Conservation (phyloP, 306 rosid species). For the Cucurbita pepo region DNA sequence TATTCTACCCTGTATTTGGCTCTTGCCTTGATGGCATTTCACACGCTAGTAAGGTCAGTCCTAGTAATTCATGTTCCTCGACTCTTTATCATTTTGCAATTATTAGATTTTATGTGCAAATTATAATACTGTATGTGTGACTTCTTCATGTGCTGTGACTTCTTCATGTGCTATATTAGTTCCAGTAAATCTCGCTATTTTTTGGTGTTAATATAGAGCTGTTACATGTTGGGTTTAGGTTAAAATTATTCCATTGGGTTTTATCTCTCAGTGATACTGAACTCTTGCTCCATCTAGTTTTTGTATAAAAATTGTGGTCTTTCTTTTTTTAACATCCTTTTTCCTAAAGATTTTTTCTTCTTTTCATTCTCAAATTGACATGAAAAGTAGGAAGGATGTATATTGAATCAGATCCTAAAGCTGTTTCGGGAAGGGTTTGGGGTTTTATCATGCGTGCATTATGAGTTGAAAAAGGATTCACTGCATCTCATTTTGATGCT, state of each 20-base stretch:
- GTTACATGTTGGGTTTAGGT: neutral
- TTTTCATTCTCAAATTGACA: neutral
- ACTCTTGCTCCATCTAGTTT: neutral
- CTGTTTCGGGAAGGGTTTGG: neutral
- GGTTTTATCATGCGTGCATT: neutral
- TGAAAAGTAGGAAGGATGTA: neutral
- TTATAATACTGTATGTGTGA: neutral
- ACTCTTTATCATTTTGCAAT: neutral
- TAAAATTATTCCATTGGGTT: neutral
- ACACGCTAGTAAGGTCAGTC: conserved; percentile 36
- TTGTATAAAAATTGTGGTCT: neutral
- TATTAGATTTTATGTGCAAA: neutral
- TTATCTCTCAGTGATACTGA: neutral
- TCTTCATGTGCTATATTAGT: neutral
- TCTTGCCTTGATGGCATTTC: conserved; percentile 23
- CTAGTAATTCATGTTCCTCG: neutral
- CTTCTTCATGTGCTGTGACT: neutral
- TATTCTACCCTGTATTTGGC: conserved; percentile 13
- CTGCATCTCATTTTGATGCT: neutral
- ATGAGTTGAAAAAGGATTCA: neutral
- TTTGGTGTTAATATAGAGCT: neutral
- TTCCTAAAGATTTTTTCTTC: neutral
- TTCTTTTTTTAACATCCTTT: neutral
- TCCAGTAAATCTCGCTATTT: neutral
- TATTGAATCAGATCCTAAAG: neutral